These are phyloP conservation scores for Pistacia vera DNA, from an alignment of 345 rosid species.

Conservation along the genomic window DNA sequence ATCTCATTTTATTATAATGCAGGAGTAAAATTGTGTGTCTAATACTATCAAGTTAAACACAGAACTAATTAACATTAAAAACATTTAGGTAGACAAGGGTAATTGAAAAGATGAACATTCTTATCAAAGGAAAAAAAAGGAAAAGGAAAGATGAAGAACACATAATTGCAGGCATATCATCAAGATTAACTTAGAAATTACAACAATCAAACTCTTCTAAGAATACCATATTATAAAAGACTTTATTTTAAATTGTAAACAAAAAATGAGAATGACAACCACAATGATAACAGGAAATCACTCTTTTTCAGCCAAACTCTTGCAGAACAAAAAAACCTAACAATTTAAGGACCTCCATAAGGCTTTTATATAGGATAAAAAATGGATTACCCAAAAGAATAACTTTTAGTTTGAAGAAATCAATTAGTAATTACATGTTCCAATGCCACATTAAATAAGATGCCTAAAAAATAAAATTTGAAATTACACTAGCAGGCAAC, in stretches of 20 bases:
- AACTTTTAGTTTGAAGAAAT: neutral
- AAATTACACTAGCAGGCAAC: neutral
- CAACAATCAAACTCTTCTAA: neutral
- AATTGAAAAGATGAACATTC: neutral
- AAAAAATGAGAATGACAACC: neutral
- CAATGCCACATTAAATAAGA: neutral
- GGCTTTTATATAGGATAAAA: neutral
- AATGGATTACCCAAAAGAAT: neutral
- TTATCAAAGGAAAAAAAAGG: no score
- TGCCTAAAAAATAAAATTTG: neutral
- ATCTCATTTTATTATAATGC: neutral
- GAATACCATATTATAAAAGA: neutral
- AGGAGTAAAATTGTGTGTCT: neutral
- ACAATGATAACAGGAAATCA: neutral
- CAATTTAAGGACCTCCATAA: neutral
- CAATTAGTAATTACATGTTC: neutral
- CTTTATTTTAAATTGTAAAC: neutral
- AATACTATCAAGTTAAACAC: neutral
- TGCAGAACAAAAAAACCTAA: neutral
- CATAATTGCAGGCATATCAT: neutral
- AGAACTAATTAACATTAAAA: neutral
- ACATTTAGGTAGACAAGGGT: neutral
- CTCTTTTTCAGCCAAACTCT: neutral
- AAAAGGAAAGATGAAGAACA: no score
- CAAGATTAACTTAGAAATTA: neutral